Evolutionary conservation across 352 stramenopile species (phyloP), one percentile per base, ranked within the genome.

Genomic region (Globisporangium acanthophoron): DNA sequence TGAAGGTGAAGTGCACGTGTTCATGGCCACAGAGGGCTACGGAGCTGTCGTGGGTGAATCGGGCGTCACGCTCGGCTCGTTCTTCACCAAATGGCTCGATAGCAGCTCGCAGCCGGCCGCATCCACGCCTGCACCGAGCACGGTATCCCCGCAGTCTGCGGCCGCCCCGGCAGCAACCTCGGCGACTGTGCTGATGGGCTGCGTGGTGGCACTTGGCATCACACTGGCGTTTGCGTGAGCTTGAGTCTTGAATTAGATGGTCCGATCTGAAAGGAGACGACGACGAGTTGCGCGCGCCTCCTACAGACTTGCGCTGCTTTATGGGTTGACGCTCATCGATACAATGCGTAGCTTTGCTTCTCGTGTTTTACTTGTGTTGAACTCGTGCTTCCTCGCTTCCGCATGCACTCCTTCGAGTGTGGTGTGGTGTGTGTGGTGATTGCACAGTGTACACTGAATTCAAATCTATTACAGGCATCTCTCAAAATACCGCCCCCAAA

Each of bases 1-100:
- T 12, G 59, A 70, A 8, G 59, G 66, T 44, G 50, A 65, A 11
- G 24, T 53, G 39, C 66, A 74, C 60, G 63, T 70, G 18, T 70
- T 70, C 50, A 50, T 71, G 33, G 64, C 13, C 5, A 21, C n/a
- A 11, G 46, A 50, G 27, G 20, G 24, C 4, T 65, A 49, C 33
- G 35, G 9, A 7, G 3, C 16, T 24, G 24, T 47, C 21, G 12
- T 35, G 20, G 46, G 52, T 16, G 52, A 57, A 20, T 7, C 33
- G 6, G 40, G 40, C 52, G 35, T 37, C n/a, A 46, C 20, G 29
- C 52, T 57, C 40, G 20, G 35, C 27, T 18, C 52, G 16, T 47
- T 57, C 35, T 27, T 57, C 18, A 16, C 52, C 20, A 29, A 47
- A 24, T 37, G n/a, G 37, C 16, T 54, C 31, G 13, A 21, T 31